phyloP scores from a whole-genome alignment of 139 green algal species.

The Chlamydomonas asymmetrica region DNA sequence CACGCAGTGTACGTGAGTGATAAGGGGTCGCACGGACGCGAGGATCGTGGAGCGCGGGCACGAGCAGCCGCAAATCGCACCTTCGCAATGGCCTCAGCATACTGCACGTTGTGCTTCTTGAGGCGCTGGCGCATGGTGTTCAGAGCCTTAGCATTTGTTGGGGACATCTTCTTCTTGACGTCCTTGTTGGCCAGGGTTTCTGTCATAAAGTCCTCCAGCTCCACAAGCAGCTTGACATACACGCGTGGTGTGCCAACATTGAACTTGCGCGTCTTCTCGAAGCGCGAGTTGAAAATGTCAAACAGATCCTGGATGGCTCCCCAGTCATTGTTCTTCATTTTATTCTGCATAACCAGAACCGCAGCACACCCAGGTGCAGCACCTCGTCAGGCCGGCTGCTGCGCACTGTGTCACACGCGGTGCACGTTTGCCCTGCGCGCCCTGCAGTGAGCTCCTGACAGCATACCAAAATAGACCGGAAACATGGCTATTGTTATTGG shows the following conservation, averaged over 20 bases:
- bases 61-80: too few species aligned
- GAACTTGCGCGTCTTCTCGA: slow-evolving; percentile 85
- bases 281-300: slow-evolving; percentile 97
- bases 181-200: slow-evolving; percentile 84
- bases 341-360: slow-evolving; percentile 86
- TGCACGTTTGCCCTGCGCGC: too few species aligned
- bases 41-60: too few species aligned
- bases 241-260: slow-evolving; percentile 53
- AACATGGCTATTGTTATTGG: not conserved
- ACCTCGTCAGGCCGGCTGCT: not conserved
- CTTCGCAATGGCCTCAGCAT: slow-evolving; percentile 47
- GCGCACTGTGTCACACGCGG: too few species aligned
- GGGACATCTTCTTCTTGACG: slow-evolving; percentile 92
- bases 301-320: slow-evolving; percentile 89
- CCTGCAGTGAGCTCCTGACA: too few species aligned
- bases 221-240: slow-evolving; percentile 89
- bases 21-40: too few species aligned
- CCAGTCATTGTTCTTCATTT: slow-evolving; percentile 99
- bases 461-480: too few species aligned
- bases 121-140: slow-evolving; percentile 97
- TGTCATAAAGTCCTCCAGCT: slow-evolving; percentile 91
- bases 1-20: too few species aligned
- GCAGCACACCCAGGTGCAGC: too few species aligned
- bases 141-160: slow-evolving; percentile 93
- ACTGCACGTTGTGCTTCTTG: slow-evolving; percentile 89